Percentiles rank a stretch among this genome's conserved stretches.
These are phyloP conservation scores for Musa schizocarpa DNA, from an alignment of 176 grass and related monocot species.

Conservation along the genomic window DNA sequence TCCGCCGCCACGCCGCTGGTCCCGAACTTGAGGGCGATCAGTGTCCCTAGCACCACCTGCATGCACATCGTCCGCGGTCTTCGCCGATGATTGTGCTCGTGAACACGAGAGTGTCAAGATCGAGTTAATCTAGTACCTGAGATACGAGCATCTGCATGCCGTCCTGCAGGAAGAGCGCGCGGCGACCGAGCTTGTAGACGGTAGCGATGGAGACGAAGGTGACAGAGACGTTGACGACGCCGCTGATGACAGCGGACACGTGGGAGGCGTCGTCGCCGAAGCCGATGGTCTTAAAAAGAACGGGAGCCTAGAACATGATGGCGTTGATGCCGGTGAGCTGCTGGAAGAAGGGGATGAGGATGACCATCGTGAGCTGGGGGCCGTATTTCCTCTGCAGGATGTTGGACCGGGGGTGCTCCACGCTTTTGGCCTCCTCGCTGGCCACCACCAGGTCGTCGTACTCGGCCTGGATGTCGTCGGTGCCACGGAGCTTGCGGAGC, in stretches of 20 bases:
- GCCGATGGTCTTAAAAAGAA: slow-evolving; percentile 77
- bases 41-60: neutral
- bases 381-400: neutral
- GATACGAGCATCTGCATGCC: no score
- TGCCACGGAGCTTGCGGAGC: no score
- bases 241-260: slow-evolving; percentile 76
- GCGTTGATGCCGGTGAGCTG: slow-evolving; percentile 42
- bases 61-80: neutral
- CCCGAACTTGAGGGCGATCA: neutral
- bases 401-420: no score
- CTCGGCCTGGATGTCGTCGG: no score
- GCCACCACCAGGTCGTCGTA: no score
- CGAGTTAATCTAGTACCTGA: no score
- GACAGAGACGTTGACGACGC: slow-evolving; percentile 73
- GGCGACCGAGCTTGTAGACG: slow-evolving; percentile 43
- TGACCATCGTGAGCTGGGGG: slow-evolving; percentile 53
- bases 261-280: slow-evolving; percentile 67
- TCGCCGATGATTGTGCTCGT: no score
- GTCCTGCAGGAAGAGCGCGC: no score
- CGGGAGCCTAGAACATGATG: slow-evolving; percentile 51
- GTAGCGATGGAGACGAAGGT: slow-evolving; percentile 57
- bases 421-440: no score
- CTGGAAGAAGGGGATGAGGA: slow-evolving; percentile 52
- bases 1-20: neutral
- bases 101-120: no score